Percentiles rank a stretch among this genome's conserved stretches.
These are phyloP conservation scores for Neckera pumila DNA, from an alignment of 225 moss, liverwort and hornwort genomes.

Conservation along the genomic window DNA sequence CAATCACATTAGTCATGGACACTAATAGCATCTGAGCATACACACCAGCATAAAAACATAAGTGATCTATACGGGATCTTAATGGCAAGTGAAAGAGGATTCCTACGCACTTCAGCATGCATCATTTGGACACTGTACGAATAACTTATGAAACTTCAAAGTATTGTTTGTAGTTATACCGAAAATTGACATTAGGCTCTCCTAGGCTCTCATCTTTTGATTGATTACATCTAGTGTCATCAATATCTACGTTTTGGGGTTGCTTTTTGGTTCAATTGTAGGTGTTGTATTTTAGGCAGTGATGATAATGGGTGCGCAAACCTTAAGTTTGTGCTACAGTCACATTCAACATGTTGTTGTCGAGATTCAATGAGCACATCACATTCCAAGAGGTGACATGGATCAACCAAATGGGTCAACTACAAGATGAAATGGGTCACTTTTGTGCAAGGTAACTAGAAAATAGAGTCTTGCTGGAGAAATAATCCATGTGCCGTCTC, in stretches of 20 bases:
- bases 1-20: background rate
- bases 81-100: background rate
- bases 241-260: background rate
- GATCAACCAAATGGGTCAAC: background rate
- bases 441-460: accelerated
- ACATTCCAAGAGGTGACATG: background rate
- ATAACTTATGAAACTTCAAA: background rate
- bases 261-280: background rate
- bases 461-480: accelerated
- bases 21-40: background rate
- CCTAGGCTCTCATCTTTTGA: no score
- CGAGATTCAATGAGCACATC: background rate
- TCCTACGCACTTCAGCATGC: background rate
- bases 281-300: accelerated
- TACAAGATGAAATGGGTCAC: no score
- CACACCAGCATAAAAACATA: background rate
- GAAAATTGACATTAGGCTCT: background rate
- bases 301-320: background rate
- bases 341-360: background rate
- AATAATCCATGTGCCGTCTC: background rate
- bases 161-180: background rate
- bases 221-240: background rate
- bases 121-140: background rate
- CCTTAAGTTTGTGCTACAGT: background rate
- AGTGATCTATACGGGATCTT: accelerated